phyloP scores from a whole-genome alignment of 2,329 filamentous ascomycete species.

The Neopestalotiopsis sp. region DNA sequence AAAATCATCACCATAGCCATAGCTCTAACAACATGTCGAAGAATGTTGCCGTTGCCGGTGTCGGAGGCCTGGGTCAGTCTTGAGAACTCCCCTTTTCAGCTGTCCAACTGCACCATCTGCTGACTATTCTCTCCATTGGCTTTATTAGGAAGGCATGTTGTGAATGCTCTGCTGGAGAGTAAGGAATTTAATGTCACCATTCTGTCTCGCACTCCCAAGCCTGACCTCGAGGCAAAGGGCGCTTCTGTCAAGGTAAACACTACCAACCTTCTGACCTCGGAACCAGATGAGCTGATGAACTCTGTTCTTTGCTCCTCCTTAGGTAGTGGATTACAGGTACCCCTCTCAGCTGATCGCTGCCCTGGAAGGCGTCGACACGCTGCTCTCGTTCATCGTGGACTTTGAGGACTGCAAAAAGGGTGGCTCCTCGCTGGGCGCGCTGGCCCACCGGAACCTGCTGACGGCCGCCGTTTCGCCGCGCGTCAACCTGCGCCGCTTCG shows the following conservation, averaged over 20 bases:
- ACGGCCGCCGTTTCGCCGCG: neutral
- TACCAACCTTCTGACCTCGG: neutral
- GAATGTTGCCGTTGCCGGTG: conserved; percentile 11
- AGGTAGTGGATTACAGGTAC: conserved; percentile 13
- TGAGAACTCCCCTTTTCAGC: neutral
- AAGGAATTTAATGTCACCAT: conserved; percentile 13
- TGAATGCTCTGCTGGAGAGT: neutral
- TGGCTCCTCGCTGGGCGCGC: neutral
- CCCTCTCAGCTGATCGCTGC: neutral
- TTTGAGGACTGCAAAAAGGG: neutral
- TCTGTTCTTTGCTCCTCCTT: neutral
- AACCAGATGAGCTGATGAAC: neutral
- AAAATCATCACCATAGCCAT: neutral
- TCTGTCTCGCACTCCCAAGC: conserved; percentile 11
- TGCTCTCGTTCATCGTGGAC: conserved; percentile 14
- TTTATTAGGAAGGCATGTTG: conserved; percentile 1
- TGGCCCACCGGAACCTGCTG: conserved; percentile 10
- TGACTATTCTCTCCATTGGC: neutral
- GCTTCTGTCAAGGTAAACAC: neutral
- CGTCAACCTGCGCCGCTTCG: conserved; percentile 4
- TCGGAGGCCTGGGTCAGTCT: conserved; percentile 7
- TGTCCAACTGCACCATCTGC: neutral
- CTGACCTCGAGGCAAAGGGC: neutral
- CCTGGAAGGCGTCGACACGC: neutral
- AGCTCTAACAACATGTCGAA: neutral